Conservation (phyloP, 495 filamentous ascomycete species). For the Penicillium steckii region DNA sequence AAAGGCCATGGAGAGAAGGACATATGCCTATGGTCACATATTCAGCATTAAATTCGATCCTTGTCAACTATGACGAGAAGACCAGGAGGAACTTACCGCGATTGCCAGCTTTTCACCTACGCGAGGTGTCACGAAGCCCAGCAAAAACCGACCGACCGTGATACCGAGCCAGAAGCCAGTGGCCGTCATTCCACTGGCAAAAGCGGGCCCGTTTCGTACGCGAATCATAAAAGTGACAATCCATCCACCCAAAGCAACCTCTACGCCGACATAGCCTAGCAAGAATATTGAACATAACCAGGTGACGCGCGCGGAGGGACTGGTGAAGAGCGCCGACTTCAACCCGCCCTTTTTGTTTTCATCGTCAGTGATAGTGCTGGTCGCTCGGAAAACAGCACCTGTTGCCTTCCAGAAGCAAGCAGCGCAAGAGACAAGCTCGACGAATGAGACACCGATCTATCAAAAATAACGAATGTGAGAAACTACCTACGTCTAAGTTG, state of each 20-base stretch:
- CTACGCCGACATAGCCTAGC: conserved; percentile 78
- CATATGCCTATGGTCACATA: conserved; percentile 42
- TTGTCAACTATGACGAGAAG: not conserved
- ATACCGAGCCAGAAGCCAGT: conserved; percentile 69
- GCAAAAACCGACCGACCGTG: conserved; percentile 56
- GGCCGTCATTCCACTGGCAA: conserved; percentile 60
- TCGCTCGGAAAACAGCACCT: conserved; percentile 57
- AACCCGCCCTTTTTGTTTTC: conserved; percentile 47
- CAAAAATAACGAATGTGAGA: not conserved
- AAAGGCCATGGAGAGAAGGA: conserved; percentile 48
- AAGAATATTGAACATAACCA: conserved; percentile 79
- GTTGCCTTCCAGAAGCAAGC: conserved; percentile 68
- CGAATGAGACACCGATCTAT: conserved; percentile 58
- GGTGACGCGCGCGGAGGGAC: conserved; percentile 52
- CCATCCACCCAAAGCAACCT: conserved; percentile 79
- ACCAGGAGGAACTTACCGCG: conserved; percentile 31
- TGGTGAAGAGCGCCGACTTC: conserved; percentile 53
- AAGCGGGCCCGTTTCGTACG: conserved; percentile 52
- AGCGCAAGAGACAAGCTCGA: conserved; percentile 56
- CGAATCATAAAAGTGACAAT: conserved; percentile 65
- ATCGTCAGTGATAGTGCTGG: conserved; percentile 25
- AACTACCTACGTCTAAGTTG: conserved; percentile 6
- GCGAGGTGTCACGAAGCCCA: conserved; percentile 62
- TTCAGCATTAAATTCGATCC: conserved; percentile 1
- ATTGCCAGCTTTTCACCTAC: conserved; percentile 62